These are phyloP conservation scores for Knoxia roxburghii DNA, from an alignment of 257 asterid species.

Conservation along the genomic window DNA sequence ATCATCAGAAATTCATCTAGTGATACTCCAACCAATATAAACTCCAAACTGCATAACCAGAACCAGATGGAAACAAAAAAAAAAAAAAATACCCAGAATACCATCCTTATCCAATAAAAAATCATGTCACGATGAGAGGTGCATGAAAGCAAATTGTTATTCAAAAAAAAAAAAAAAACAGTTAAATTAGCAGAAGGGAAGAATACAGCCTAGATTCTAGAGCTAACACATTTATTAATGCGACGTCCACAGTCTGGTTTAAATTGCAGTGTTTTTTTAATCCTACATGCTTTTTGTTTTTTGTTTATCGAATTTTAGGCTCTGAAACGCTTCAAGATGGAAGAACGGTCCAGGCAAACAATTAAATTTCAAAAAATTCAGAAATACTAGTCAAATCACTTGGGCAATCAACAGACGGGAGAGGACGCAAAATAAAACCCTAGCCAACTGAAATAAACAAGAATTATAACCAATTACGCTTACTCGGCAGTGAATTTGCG, in stretches of 20 bases:
- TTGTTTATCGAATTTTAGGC: no score
- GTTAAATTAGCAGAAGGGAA: no score
- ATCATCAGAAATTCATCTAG: neutral
- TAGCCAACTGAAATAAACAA: neutral
- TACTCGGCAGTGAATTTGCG: constrained; percentile 73
- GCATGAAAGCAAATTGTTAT: neutral
- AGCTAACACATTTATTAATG: neutral
- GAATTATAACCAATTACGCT: constrained; percentile 12
- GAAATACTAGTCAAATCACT: no score
- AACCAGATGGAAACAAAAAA: neutral
- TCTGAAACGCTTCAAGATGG: no score
- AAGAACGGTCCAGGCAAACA: no score
- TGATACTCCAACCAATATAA: neutral
- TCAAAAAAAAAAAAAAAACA: no score
- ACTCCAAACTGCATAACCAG: neutral
- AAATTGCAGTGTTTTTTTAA: no score
- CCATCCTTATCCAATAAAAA: no score
- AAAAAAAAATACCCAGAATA: neutral
- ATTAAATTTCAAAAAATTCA: no score
- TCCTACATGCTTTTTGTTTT: no score
- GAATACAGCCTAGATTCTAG: neutral
- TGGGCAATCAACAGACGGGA: neutral
- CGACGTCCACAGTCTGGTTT: neutral
- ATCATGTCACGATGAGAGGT: neutral
- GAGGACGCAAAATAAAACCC: neutral